Conservation (phyloP, 2,329 filamentous ascomycete species). For the Rhynchosporium agropyri region DNA sequence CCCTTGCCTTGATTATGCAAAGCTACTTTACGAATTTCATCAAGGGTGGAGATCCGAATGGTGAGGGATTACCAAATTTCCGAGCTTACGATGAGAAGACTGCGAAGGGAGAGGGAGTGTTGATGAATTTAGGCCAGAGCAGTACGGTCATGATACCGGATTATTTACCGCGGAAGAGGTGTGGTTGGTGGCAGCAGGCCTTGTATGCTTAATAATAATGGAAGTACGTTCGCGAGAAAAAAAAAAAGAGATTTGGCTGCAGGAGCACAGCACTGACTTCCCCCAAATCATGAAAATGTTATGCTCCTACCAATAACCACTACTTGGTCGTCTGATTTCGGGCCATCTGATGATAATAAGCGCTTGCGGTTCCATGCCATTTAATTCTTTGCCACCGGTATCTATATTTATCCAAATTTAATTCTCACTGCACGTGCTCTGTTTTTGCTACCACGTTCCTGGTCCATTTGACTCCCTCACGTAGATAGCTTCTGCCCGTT, state of each 20-base stretch:
- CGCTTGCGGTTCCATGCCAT: neutral
- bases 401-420: neutral
- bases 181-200: slow-evolving; percentile 43
- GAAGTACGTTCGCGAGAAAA: no score
- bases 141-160: slow-evolving; percentile 22
- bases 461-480: no score
- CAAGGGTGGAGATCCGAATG: slow-evolving; percentile 41
- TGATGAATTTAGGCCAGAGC: slow-evolving; percentile 20
- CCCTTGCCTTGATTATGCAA: slow-evolving; percentile 43
- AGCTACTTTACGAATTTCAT: slow-evolving; percentile 45
- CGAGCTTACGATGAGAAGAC: slow-evolving; percentile 7
- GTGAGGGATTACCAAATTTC: slow-evolving; percentile 10
- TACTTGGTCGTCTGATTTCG: no score
- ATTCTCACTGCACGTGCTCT: neutral
- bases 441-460: no score
- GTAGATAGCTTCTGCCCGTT: no score
- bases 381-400: neutral
- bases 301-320: no score
- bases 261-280: no score
- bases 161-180: slow-evolving; percentile 39
- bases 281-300: no score
- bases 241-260: no score
- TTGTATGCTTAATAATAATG: slow-evolving; percentile 20
- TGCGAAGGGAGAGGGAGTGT: slow-evolving; percentile 1
- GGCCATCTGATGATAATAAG: no score